Base-by-base conservation (phyloP, 768 basidiomycete species). In the Podaxis sp. region DNA sequence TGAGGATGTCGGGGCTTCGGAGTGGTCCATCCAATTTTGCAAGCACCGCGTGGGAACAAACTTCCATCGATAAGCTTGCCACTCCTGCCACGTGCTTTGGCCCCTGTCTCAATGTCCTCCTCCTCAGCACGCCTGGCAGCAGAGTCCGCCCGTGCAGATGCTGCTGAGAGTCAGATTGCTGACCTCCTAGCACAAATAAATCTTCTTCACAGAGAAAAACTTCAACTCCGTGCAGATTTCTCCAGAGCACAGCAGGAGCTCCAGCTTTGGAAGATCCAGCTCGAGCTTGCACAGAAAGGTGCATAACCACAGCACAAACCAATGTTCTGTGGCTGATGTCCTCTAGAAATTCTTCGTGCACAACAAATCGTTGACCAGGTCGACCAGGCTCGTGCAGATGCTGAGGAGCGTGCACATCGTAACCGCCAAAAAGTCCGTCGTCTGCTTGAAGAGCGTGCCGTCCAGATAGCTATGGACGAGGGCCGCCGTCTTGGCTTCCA, bases 281-380 rank as follows among this genome's bases (percentile, higher is more conserved):
- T 87, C 28, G 82, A 84, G 17, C 74, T 80, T 37, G 87, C 87
- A 15, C 86, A 88, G 66, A 76, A 76, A 70, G 79, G 79, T 80
- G 22, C 20, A 66, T 50, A 20, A 22, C 30, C 50, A 30, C 15
- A 26, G 46, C 22, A 20, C 13, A 33, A 17, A 30, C 17, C 44
- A 20, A n/a, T 40, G 53, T 56, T 60, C 51, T 66, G 20, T 55
- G 26, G 22, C 46, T 49, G 33, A 0, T 63, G 33, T 6, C 13
- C 15, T 51, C 11, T 48, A 74, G 85, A 88, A 67, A 85, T 88
- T 44, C 69, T 74, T 24, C 78, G 79, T 38, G 87, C 86, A 0
- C 85, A 88, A 64, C 76, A 79, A 3, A 75, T 84, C 3, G 77
- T 87, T 11, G 74, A 78, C 36, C 73, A 78, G 20, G 74, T 86